These are phyloP conservation scores for Echites panduratus DNA, from an alignment of 257 asterid species.

Conservation along the genomic window DNA sequence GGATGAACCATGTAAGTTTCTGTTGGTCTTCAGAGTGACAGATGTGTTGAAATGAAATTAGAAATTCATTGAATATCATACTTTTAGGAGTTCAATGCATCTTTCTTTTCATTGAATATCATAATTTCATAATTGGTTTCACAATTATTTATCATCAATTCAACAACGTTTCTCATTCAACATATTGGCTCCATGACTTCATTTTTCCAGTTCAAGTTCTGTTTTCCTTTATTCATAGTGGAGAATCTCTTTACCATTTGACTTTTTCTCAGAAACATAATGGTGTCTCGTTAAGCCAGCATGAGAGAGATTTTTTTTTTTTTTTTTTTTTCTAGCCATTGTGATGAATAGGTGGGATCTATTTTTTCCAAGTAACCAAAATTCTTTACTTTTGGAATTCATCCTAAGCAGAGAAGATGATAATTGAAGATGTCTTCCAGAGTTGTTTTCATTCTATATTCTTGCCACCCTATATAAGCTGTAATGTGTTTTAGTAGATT, in stretches of 20 bases:
- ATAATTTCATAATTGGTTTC: not conserved
- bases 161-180: slow-evolving; percentile 33
- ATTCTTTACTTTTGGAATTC: not conserved
- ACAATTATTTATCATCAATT: slow-evolving; percentile 9
- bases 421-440: not conserved
- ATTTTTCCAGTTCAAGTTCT: not conserved
- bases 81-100: not conserved
- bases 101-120: not conserved
- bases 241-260: not conserved
- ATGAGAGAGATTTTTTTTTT: too few relatives aligned
- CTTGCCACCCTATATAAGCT: not conserved
- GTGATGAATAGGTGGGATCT: not conserved
- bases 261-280: not conserved
- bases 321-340: not conserved
- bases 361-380: not conserved
- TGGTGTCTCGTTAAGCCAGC: not conserved
- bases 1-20: too few relatives aligned
- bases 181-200: slow-evolving; percentile 47
- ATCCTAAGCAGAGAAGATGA: not conserved
- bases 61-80: not conserved
- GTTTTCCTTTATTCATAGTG: not conserved
- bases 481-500: not conserved
- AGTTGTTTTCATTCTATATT: not conserved
- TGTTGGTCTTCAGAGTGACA: not conserved
- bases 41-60: not conserved